Base-by-base conservation (phyloP, 2,329 filamentous ascomycete species). In the Aspergillaceae sp. region DNA sequence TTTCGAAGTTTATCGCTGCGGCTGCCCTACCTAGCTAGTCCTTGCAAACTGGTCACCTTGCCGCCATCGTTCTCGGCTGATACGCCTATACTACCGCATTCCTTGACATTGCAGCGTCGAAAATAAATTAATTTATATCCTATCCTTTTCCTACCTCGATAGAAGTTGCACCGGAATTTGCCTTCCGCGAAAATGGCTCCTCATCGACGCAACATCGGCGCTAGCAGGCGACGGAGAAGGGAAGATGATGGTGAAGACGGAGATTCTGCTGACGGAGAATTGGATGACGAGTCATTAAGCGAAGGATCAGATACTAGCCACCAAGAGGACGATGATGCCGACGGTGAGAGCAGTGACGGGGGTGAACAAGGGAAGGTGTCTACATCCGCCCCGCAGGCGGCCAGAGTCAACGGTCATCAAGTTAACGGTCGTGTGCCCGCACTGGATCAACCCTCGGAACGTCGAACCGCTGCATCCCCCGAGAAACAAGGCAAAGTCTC, bases 281-380 rank as follows among this genome's bases (percentile, higher is more conserved):
- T 76, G 47, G 75, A 77, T 43, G 78, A 81, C 54, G 80, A 83
- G 60, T 83, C 80, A 36, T 68, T 81, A 65, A 83, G 78, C 62
- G 80, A 83, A 61, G 74, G 71, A 34, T 82, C 80, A 8, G 66
- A 72, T 26, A 69, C 74, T 51, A 82, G 73, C 55, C 76, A 80
- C 50, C 69, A 70, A 40, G 78, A 80, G 43, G 76, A 77, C 46
- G 75, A 80, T 51, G 76, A 81, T 57, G 77, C 73, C 47, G 77
- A 79, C 58, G 74, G 68, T n/a, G 77, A 79, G 61, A 75, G 74
- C 52, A 79, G 75, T 57, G 77, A 80, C 57, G 68, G 72, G 43
- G 79, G 75, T 55, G 77, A 77, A 35, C 64, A 70, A 45, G 75
- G 76, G 44, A 75, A 76, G 51, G 65, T 62, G 43, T 62, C 62